phyloP scores from a whole-genome alignment of 1,284 basidiomycete species.

The Leccinum pallidistipes region DNA sequence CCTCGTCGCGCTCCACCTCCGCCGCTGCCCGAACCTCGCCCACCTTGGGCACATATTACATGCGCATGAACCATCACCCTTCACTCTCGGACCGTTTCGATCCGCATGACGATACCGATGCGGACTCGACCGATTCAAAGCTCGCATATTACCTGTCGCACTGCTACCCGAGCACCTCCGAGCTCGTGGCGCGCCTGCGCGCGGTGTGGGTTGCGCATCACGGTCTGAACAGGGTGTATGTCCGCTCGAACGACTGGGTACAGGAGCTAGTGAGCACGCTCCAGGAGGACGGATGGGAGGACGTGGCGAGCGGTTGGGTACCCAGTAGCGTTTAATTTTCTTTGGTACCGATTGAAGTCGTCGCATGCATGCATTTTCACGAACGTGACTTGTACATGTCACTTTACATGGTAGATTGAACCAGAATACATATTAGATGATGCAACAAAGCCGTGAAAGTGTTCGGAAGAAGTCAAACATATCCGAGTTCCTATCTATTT shows the following conservation, averaged over 20 bases:
- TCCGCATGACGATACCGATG: constrained; percentile 16
- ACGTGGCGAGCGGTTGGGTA: constrained; percentile 31
- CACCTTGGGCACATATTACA: constrained; percentile 48
- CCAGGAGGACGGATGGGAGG: constrained; percentile 49
- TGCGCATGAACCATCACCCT: constrained; percentile 59
- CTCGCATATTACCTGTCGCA: constrained; percentile 47
- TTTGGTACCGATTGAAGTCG: no score
- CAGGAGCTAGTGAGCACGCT: constrained; percentile 46
- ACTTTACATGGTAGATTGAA: no score
- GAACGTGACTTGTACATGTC: no score
- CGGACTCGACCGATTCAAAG: background rate
- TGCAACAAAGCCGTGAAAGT: no score
- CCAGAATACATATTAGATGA: no score
- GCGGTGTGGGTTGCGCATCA: constrained; percentile 37
- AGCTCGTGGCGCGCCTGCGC: constrained; percentile 49
- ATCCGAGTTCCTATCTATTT: no score
- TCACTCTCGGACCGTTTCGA: constrained; percentile 52
- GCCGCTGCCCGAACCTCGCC: constrained; percentile 61
- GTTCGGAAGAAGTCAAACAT: no score
- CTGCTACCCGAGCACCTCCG: constrained; percentile 55
- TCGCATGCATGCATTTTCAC: no score
- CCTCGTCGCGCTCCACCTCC: constrained; percentile 64
- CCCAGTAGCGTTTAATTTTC: no score
- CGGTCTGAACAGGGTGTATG: constrained; percentile 41
- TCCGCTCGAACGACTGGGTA: constrained; percentile 64